These are phyloP conservation scores for Bruguiera gymnorhiza DNA, from an alignment of 345 rosid genomes.

Conservation along the genomic window DNA sequence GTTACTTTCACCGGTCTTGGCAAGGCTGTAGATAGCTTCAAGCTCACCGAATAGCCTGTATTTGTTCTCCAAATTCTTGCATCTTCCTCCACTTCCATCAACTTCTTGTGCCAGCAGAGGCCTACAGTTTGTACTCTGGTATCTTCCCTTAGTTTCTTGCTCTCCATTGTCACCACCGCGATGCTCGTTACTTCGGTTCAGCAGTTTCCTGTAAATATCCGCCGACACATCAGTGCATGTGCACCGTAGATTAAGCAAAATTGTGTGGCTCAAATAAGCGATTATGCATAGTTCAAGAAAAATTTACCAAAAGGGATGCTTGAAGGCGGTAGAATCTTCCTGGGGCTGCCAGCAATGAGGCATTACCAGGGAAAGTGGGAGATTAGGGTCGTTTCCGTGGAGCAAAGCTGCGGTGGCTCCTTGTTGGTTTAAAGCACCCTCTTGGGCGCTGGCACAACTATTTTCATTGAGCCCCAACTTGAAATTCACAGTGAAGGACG, in stretches of 20 bases:
- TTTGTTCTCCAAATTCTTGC: constrained; percentile 25
- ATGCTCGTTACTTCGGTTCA: constrained; percentile 4
- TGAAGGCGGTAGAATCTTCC: constrained; percentile 32
- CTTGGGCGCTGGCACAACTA: constrained; percentile 4
- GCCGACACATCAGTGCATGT: constrained; percentile 14
- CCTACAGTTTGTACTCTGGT: background rate
- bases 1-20: constrained; percentile 25
- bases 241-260: background rate
- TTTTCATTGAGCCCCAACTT: constrained; percentile 7
- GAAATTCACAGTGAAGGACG: constrained; percentile 4
- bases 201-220: constrained; percentile 29
- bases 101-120: background rate
- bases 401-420: constrained; percentile 10
- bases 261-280: too few species aligned
- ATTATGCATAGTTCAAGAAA: background rate
- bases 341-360: constrained; percentile 36
- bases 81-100: constrained; percentile 17
- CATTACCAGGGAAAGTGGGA: constrained; percentile 15
- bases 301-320: constrained; percentile 37
- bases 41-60: constrained; percentile 35
- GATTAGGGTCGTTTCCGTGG: constrained; percentile 10
- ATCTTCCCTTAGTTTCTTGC: constrained; percentile 11
- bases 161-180: background rate
- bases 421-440: constrained; percentile 11
- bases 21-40: constrained; percentile 37